Evolutionary conservation across 805 yeast species (phyloP).

Genomic region (Yarrowia deformans): DNA sequence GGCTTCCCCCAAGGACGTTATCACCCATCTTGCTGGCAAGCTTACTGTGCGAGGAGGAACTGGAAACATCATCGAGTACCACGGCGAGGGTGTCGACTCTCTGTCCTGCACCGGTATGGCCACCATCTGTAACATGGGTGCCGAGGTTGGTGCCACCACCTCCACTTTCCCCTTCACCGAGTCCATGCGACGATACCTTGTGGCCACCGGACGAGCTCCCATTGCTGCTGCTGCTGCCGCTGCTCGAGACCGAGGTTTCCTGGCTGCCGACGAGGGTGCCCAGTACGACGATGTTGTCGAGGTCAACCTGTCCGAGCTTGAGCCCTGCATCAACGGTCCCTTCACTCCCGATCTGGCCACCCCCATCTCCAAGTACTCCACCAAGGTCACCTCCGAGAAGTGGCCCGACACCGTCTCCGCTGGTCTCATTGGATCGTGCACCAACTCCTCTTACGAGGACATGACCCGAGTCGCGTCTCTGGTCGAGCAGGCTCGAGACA

Average conservation of each 20-base stretch:
- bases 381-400: constrained; percentile 69
- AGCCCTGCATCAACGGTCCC: constrained; percentile 97
- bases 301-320: constrained; percentile 82
- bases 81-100: constrained; percentile 89
- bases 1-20: constrained; percentile 97
- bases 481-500: constrained; percentile 83
- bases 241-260: constrained; percentile 62
- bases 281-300: constrained; percentile 93
- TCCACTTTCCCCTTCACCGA: constrained; percentile 94
- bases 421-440: constrained; percentile 97
- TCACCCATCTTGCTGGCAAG: constrained; percentile 88
- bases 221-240: constrained; percentile 81
- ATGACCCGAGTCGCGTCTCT: constrained; percentile 96
- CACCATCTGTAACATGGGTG: constrained; percentile 99
- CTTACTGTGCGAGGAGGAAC: constrained; percentile 98
- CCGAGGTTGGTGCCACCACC: constrained; percentile 99
- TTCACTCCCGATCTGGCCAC: constrained; percentile 98
- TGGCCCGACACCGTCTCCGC: constrained; percentile 92
- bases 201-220: constrained; percentile 82
- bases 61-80: constrained; percentile 94
- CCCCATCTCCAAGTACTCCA: constrained; percentile 82
- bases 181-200: constrained; percentile 77
- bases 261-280: constrained; percentile 85
- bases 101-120: constrained; percentile 99
- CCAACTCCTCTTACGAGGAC: constrained; percentile 97